Percentiles rank a stretch among this genome's conserved stretches.
These are phyloP conservation scores for Aspergillus spinulosporus DNA, from an alignment of 2,329 filamentous ascomycete genomes.

Conservation along the genomic window DNA sequence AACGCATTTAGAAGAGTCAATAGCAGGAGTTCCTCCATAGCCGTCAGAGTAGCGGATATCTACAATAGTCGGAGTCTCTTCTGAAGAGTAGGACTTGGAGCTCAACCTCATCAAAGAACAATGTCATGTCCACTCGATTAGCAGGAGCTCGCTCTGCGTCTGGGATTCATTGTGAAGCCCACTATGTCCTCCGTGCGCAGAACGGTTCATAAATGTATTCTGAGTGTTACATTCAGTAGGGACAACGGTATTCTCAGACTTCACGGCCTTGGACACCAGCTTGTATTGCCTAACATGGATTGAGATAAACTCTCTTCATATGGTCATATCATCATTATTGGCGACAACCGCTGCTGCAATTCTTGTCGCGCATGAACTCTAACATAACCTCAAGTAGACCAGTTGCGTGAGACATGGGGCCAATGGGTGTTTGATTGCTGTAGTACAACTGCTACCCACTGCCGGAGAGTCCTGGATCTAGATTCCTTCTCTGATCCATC, in stretches of 20 bases:
- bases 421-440: slow-evolving; percentile 56
- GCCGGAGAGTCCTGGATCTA: slow-evolving; percentile 48
- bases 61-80: too few relatives aligned
- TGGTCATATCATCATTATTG: background rate
- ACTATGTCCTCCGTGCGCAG: slow-evolving; percentile 50
- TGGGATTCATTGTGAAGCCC: slow-evolving; percentile 44
- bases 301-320: slow-evolving; percentile 1
- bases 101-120: too few relatives aligned
- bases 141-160: too few relatives aligned
- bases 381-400: slow-evolving; percentile 50
- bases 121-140: too few relatives aligned
- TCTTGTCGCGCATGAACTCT: slow-evolving; percentile 41
- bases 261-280: slow-evolving; percentile 61
- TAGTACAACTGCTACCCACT: slow-evolving; percentile 51
- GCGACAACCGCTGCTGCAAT: background rate
- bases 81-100: too few relatives aligned
- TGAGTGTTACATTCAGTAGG: slow-evolving; percentile 51
- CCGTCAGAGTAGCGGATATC: too few relatives aligned
- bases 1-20: too few relatives aligned
- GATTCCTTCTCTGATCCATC: slow-evolving; percentile 53
- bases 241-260: slow-evolving; percentile 53
- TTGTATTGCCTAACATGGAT: slow-evolving; percentile 46
- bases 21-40: too few relatives aligned
- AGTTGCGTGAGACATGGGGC: slow-evolving; percentile 50
- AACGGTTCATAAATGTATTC: slow-evolving; percentile 54